A percentile compares a stretch with the other conserved stretches of the same genome.
phyloP scores from a whole-genome alignment of 2,329 filamentous ascomycete genomes.

The Nemania diffusa region DNA sequence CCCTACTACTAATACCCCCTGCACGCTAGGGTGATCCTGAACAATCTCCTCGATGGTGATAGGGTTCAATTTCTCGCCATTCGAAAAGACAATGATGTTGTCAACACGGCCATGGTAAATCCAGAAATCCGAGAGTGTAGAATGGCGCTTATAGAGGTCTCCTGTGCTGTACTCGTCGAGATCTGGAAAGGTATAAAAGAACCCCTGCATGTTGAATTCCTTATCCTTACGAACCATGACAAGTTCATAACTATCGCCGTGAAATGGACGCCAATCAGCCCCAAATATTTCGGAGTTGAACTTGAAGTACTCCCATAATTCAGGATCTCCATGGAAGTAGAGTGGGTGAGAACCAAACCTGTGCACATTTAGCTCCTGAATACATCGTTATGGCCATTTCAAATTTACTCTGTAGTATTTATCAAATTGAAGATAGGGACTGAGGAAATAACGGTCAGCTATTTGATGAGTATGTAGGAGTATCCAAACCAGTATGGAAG shows the following conservation, averaged over 20 bases:
- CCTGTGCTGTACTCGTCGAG: conserved; percentile 39
- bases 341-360: conserved; percentile 49
- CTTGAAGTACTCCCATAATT: conserved; percentile 54
- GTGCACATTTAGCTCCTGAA: conserved; percentile 16
- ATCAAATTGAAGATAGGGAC: conserved; percentile 47
- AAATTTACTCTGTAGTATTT: conserved; percentile 52
- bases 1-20: conserved; percentile 50
- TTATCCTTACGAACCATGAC: conserved; percentile 50
- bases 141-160: conserved; percentile 44
- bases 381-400: neutral
- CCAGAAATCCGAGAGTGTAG: conserved; percentile 39
- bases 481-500: neutral
- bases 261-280: conserved; percentile 49
- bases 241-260: conserved; percentile 50
- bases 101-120: conserved; percentile 47
- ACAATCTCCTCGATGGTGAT: conserved; percentile 50
- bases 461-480: neutral
- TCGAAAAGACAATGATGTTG: conserved; percentile 55
- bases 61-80: conserved; percentile 56
- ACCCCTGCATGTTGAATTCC: conserved; percentile 34
- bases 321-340: conserved; percentile 45
- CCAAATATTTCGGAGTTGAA: conserved; percentile 52
- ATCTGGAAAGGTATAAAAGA: conserved; percentile 44
- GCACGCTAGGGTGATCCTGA: conserved; percentile 44
- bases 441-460: conserved; percentile 1